Percentiles rank a stretch among this genome's conserved stretches.
These are phyloP conservation scores for Amauroascus verrucosus DNA, from an alignment of 2,329 filamentous ascomycete genomes.

Conservation along the genomic window DNA sequence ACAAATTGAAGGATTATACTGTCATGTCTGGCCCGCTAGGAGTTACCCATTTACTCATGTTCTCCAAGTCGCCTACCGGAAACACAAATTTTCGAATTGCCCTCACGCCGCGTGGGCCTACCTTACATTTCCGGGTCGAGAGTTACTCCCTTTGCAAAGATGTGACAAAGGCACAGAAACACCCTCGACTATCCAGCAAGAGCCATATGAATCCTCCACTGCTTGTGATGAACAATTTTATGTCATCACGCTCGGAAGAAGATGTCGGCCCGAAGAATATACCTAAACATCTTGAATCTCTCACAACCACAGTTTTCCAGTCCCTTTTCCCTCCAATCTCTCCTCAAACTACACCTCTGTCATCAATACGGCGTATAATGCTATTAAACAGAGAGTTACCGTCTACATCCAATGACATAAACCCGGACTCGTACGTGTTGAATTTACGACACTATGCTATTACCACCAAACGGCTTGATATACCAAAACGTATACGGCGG, in stretches of 20 bases:
- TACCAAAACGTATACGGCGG: constrained; percentile 73
- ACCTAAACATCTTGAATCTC: constrained; percentile 87
- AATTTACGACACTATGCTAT: constrained; percentile 93
- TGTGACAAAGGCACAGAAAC: constrained; percentile 70
- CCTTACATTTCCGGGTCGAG: constrained; percentile 86
- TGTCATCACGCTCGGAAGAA: constrained; percentile 47
- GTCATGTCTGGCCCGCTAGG: constrained; percentile 92
- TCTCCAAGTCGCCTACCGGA: constrained; percentile 77
- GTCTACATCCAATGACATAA: constrained; percentile 26
- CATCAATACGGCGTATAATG: constrained; percentile 84
- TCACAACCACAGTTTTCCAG: constrained; percentile 90
- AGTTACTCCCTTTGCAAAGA: constrained; percentile 92
- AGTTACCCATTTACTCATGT: constrained; percentile 83
- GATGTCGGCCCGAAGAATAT: constrained; percentile 54
- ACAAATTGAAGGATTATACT: constrained; percentile 82
- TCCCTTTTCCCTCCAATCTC: constrained; percentile 94
- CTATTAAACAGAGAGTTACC: constrained; percentile 70
- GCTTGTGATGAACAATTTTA: constrained; percentile 98
- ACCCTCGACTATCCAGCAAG: constrained; percentile 70
- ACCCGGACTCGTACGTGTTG: constrained; percentile 63
- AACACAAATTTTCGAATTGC: constrained; percentile 89
- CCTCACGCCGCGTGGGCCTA: constrained; percentile 80
- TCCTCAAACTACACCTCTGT: constrained; percentile 76
- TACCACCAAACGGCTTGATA: constrained; percentile 72
- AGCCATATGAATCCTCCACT: constrained; percentile 78